Base-by-base conservation (phyloP, 2,329 filamentous ascomycete genomes). In the Paramyrothecium sp. region DNA sequence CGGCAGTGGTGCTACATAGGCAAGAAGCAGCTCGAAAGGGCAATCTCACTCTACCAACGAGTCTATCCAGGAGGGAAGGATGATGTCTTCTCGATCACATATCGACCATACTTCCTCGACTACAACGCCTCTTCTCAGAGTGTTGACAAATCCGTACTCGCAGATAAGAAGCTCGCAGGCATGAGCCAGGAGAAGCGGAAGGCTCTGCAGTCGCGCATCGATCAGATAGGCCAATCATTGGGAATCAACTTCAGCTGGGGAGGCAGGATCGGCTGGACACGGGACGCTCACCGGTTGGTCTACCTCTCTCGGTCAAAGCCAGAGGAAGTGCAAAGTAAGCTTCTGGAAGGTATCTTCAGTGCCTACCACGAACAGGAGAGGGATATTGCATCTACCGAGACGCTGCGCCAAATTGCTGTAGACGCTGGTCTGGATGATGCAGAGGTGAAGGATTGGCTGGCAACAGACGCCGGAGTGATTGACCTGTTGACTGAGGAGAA, bases 1-100 rank as follows among this genome's bases (percentile, higher is more conserved):
- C 4, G 17, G 3, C 2, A 70, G 61, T 70, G 72, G 74, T 77
- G 75, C 64, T 77, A 74, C 60, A 73, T 78, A 26, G 73, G 70
- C 56, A 72, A 76, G 23, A 69, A 69, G 23, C 69, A 65, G 23
- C 68, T 78, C 2, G 69, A 76, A 33, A 63, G 58, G 54, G 72
- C 74, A 50, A 76, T 78, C 33, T 47, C 61, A 0, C 65, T 78
- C 0, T 76, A 74, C 62, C 66, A 71, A 21, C 75, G 73, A 54
- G 74, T 71, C 2, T 76, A 76, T 55, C 74, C 75, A 0, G 69
- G 67, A 8, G 75, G 70, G 4, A 67, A 63, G 13, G 55, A 65
- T 5, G 73, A 76, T 53, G 61, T 56, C 0, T 75, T 78, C 58
- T 23, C 56, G 11, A 67, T 77, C 33, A 66, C 52, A n/a, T 78